Percentiles rank a stretch among this genome's conserved stretches.
These are phyloP conservation scores for Diplodia mutila DNA, from an alignment of 2,329 filamentous ascomycete species.

Conservation along the genomic window DNA sequence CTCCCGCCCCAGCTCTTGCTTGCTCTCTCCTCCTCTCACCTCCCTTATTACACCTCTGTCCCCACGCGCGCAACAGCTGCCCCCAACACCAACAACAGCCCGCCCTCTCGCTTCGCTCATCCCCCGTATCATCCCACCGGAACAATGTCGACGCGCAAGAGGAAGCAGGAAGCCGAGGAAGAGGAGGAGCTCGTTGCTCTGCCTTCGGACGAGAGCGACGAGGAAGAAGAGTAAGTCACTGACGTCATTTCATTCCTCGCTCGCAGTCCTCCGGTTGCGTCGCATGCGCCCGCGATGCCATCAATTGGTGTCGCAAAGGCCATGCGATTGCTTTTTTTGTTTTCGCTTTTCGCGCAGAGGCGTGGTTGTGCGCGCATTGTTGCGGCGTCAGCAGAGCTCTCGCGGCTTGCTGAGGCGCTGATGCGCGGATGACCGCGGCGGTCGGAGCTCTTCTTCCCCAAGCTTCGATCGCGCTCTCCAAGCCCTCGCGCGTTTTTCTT, in stretches of 20 bases:
- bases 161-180: constrained; percentile 27
- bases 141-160: constrained; percentile 27
- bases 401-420: constrained; percentile 14
- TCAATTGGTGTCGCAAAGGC: constrained; percentile 14
- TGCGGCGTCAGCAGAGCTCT: constrained; percentile 13
- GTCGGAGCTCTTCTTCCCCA: constrained; percentile 1
- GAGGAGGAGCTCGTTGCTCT: constrained; percentile 26
- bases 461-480: constrained; percentile 9
- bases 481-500: background rate
- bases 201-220: constrained; percentile 23
- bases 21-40: background rate
- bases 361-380: constrained; percentile 6
- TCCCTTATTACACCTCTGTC: background rate
- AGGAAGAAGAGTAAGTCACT: constrained; percentile 26
- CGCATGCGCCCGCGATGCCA: constrained; percentile 14
- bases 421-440: constrained; percentile 9
- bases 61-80: constrained; percentile 5
- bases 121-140: background rate
- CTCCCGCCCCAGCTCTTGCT: background rate
- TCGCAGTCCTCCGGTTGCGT: background rate
- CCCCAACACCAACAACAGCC: background rate
- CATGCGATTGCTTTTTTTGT: background rate
- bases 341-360: background rate
- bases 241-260: constrained; percentile 21
- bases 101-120: background rate